Evolutionary conservation across 148 eudicot genomes (phyloP).

Genomic region (Selenicereus undatus): DNA sequence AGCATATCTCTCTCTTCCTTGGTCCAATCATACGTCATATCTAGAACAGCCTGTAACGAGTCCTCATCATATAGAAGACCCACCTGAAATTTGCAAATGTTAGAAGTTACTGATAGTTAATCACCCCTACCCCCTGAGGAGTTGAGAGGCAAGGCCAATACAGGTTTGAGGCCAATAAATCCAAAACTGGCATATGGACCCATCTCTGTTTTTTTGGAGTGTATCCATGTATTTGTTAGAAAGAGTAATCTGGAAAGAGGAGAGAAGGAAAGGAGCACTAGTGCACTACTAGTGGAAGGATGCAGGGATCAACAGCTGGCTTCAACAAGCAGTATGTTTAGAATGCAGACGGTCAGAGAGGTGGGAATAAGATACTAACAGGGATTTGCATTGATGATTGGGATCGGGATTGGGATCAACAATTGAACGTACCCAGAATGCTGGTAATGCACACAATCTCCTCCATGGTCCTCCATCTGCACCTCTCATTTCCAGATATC

Average conservation of each 20-base stretch:
- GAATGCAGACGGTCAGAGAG: not conserved
- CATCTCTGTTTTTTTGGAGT: not conserved
- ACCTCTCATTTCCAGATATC: constrained; percentile 97
- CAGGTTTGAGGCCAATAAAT: not conserved
- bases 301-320: not conserved
- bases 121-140: not conserved
- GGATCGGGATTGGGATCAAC: not conserved
- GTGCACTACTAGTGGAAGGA: not conserved
- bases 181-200: not conserved
- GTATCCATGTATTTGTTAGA: not conserved
- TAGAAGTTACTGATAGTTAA: not conserved
- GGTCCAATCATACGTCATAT: constrained; percentile 89
- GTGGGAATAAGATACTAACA: not conserved
- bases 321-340: not conserved
- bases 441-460: constrained; percentile 94
- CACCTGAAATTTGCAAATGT: constrained; percentile 53
- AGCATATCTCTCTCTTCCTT: constrained; percentile 87
- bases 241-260: not conserved
- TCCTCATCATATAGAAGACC: constrained; percentile 87
- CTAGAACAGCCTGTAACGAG: constrained; percentile 75
- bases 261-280: not conserved
- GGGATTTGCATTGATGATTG: not conserved
- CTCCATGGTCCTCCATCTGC: constrained; percentile 99
- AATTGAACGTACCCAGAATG: constrained; percentile 73
- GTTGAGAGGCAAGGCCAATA: not conserved